Conservation (phyloP, 148 eudicot genomes). For the Arctostaphylos glauca region DNA sequence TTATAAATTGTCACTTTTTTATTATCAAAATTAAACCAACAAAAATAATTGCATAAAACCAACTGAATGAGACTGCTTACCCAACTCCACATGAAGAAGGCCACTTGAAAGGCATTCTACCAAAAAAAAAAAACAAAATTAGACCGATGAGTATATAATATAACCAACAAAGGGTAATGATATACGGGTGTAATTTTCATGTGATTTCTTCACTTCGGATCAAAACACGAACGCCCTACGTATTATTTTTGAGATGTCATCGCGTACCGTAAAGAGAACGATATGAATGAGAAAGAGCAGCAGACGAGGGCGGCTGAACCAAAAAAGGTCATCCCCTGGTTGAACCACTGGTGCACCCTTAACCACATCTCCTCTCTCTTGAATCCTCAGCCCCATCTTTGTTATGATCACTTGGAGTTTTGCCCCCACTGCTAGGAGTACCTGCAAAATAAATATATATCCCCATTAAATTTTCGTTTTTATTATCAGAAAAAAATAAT, state of each 20-base stretch:
- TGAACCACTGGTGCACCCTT: slow-evolving; percentile 48
- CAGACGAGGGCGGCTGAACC: slow-evolving; percentile 50
- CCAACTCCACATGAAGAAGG: slow-evolving; percentile 31
- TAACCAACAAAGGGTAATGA: neutral
- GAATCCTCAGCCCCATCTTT: slow-evolving; percentile 48
- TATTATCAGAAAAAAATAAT: no score
- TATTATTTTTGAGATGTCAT: neutral
- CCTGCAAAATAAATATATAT: slow-evolving; percentile 25
- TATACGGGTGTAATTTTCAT: neutral
- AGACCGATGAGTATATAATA: neutral
- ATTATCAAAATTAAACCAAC: no score
- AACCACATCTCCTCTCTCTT: slow-evolving; percentile 51
- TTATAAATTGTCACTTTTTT: no score
- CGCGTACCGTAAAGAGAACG: slow-evolving; percentile 38
- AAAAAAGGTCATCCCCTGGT: slow-evolving; percentile 46
- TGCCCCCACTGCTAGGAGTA: slow-evolving; percentile 51
- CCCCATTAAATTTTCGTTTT: neutral
- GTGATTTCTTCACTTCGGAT: neutral
- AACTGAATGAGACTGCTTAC: slow-evolving; percentile 12
- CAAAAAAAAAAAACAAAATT: neutral
- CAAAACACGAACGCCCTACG: no score
- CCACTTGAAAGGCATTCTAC: slow-evolving; percentile 42
- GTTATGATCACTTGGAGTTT: slow-evolving; percentile 65
- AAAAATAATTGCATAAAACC: neutral
- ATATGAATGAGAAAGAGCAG: slow-evolving; percentile 40